phyloP scores from a whole-genome alignment of 352 stramenopile genomes.

The Phytopythium oedochilum region DNA sequence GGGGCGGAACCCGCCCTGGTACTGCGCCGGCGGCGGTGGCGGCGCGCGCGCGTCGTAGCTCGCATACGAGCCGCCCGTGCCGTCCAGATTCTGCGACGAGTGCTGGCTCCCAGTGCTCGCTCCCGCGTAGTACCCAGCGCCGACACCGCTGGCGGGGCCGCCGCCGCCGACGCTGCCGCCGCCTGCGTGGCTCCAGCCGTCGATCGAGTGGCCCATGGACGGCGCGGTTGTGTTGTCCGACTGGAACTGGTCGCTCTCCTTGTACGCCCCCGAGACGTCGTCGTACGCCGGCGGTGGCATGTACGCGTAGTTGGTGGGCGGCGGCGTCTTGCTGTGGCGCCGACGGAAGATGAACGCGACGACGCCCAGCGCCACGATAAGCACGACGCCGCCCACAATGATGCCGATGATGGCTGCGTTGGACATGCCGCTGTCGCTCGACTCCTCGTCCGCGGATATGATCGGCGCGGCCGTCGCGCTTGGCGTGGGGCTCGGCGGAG shows the following conservation, averaged over 20 bases:
- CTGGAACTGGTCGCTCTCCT: conserved; percentile 21
- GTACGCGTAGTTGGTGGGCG: conserved; percentile 32
- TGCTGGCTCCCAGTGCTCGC: conserved; percentile 13
- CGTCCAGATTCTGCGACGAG: conserved; percentile 27
- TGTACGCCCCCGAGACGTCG: conserved; percentile 27
- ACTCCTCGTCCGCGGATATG: not conserved
- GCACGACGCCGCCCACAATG: conserved; percentile 45
- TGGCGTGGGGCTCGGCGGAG: not conserved
- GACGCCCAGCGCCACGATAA: conserved; percentile 40
- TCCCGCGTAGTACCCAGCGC: not conserved
- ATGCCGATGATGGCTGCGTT: conserved; percentile 47
- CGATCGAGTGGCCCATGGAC: conserved; percentile 3
- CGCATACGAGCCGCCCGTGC: conserved; percentile 24
- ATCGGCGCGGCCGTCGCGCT: conserved; percentile 3
- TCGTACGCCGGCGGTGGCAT: conserved; percentile 49
- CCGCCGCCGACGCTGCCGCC: not conserved
- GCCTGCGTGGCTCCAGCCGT: conserved; percentile 7
- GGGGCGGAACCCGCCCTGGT: conserved; percentile 20
- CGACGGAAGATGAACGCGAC: conserved; percentile 31
- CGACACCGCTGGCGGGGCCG: not conserved
- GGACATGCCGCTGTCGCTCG: conserved; percentile 27
- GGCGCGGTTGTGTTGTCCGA: conserved; percentile 16
- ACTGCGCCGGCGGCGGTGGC: conserved; percentile 8
- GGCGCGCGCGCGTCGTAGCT: conserved; percentile 11
- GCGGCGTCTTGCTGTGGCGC: conserved; percentile 16